A percentile compares a stretch with the other conserved stretches of the same genome.
Conservation (phyloP, 1,284 basidiomycete species). For the Malassezia psittaci region DNA sequence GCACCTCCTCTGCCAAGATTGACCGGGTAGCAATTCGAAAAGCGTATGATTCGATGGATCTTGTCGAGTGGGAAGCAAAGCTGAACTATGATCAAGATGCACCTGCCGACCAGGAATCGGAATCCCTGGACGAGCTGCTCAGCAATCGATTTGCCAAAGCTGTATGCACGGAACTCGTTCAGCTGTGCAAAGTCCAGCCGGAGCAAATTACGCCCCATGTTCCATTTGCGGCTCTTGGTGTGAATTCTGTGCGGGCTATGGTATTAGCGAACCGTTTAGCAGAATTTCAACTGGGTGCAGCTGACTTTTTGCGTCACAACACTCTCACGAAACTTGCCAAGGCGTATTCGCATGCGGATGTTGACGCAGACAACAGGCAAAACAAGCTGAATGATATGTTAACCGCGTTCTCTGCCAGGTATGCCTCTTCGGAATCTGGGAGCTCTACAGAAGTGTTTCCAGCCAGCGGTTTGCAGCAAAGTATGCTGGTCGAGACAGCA, state of each 20-base stretch:
- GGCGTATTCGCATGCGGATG: conserved; percentile 14
- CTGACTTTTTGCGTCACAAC: conserved; percentile 39
- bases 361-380: conserved; percentile 1
- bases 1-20: conserved; percentile 49
- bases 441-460: conserved; percentile 16
- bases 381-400: not conserved
- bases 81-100: conserved; percentile 18
- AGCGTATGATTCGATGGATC: conserved; percentile 32
- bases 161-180: conserved; percentile 23
- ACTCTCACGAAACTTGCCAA: conserved; percentile 24
- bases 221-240: conserved; percentile 37
- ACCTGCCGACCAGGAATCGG: not conserved
- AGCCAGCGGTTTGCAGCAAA: conserved; percentile 32
- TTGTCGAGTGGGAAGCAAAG: conserved; percentile 37
- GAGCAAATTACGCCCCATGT: conserved; percentile 31
- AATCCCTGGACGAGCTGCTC: not conserved
- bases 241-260: conserved; percentile 46
- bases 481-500: conserved; percentile 40
- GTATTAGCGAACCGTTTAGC: conserved; percentile 31
- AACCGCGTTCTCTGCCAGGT: conserved; percentile 1
- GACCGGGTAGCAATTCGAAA: conserved; percentile 45
- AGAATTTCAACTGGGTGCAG: conserved; percentile 32
- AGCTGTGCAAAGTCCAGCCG: conserved; percentile 28
- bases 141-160: conserved; percentile 19
- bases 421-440: conserved; percentile 2